Percentiles rank a stretch among this genome's conserved stretches.
Conservation (phyloP, 306 rosid species). For the Corylus avellana region DNA sequence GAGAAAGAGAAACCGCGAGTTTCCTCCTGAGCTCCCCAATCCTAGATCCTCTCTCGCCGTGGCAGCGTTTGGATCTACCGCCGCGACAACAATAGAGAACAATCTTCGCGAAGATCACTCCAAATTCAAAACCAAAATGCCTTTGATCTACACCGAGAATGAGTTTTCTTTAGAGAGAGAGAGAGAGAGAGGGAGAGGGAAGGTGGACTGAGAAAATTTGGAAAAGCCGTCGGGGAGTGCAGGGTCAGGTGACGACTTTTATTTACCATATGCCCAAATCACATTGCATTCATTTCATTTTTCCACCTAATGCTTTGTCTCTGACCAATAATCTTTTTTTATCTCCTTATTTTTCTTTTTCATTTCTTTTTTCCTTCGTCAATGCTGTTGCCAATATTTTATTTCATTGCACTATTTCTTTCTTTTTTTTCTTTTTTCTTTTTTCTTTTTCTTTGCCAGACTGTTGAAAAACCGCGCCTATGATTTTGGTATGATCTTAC, state of each 20-base stretch:
- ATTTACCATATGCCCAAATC: constrained; percentile 36
- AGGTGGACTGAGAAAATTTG: constrained; percentile 64
- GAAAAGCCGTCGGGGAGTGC: constrained; percentile 51
- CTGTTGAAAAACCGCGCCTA: neutral
- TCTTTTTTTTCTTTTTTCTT: neutral
- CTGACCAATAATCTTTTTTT: neutral
- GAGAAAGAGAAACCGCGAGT: constrained; percentile 10
- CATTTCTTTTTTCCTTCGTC: neutral
- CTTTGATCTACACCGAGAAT: constrained; percentile 28
- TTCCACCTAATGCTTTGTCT: constrained; percentile 27
- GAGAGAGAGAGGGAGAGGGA: constrained; percentile 30
- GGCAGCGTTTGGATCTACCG: constrained; percentile 48
- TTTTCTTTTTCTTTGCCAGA: neutral
- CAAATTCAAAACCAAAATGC: constrained; percentile 24
- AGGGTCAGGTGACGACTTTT: constrained; percentile 52
- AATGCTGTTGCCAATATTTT: too few species aligned
- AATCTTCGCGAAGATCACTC: constrained; percentile 35
- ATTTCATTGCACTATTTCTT: neutral
- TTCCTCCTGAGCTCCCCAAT: constrained; percentile 33
- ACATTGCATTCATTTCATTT: constrained; percentile 31
- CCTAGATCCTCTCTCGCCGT: constrained; percentile 25
- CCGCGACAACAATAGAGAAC: constrained; percentile 9
- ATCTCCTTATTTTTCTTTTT: too few species aligned
- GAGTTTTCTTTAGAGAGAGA: constrained; percentile 12
- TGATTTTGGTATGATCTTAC: too few species aligned